These are phyloP conservation scores for Trichoderma afroharzianum DNA, from an alignment of 2,329 filamentous ascomycete genomes.

Conservation along the genomic window DNA sequence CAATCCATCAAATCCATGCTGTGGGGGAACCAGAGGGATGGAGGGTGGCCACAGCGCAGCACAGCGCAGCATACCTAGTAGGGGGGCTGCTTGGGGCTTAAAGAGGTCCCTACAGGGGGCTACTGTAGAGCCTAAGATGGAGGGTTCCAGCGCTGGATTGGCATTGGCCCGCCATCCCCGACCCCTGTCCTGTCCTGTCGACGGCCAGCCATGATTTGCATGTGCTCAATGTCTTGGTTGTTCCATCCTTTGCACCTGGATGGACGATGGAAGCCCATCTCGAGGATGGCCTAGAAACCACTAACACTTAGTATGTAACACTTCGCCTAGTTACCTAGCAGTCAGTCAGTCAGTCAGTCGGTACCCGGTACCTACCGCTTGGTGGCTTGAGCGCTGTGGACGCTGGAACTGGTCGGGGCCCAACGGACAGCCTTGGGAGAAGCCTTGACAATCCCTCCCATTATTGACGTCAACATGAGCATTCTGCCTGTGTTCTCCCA, in stretches of 20 bases:
- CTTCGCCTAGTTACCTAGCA: neutral
- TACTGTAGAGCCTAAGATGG: neutral
- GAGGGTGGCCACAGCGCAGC: neutral
- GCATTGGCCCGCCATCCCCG: neutral
- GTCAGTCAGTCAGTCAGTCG: neutral
- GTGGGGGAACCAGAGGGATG: neutral
- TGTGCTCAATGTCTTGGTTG: neutral
- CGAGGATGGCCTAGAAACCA: neutral
- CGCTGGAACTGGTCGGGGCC: neutral
- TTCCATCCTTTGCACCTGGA: neutral
- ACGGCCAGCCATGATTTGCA: slow-evolving; percentile 2
- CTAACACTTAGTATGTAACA: neutral
- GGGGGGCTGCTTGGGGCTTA: neutral
- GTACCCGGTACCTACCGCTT: neutral
- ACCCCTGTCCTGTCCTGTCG: slow-evolving; percentile 10
- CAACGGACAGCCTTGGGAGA: neutral
- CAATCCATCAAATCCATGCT: too few species aligned
- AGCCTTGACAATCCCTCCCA: neutral
- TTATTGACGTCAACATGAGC: slow-evolving; percentile 2
- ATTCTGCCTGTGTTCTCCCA: neutral
- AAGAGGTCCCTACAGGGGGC: neutral
- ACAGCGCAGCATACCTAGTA: too few species aligned
- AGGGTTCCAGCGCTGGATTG: neutral
- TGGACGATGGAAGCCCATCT: neutral
- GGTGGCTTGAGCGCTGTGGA: neutral